Percentiles rank a stretch among this genome's conserved stretches.
Evolutionary conservation across 805 yeast species (phyloP).

Genomic region (Candida railenensis): DNA sequence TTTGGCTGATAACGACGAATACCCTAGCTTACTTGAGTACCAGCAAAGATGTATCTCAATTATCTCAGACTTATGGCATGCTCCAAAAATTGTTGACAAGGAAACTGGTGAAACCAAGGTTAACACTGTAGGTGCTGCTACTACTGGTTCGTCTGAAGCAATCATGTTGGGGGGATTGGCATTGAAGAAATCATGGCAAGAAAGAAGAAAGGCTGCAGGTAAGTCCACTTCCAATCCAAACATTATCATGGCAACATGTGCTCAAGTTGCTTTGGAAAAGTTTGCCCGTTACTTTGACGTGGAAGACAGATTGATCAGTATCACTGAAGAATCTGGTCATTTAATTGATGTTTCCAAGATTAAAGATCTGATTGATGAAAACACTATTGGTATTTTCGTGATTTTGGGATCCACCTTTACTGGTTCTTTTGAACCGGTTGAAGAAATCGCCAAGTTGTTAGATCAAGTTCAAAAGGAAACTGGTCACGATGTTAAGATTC

Average conservation of each 20-base stretch:
- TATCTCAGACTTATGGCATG: slow-evolving; percentile 78
- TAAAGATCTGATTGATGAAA: slow-evolving; percentile 73
- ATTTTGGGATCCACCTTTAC: slow-evolving; percentile 91
- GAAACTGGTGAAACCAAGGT: slow-evolving; percentile 27
- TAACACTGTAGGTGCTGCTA: slow-evolving; percentile 75
- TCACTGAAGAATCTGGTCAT: slow-evolving; percentile 58
- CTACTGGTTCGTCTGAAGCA: slow-evolving; percentile 94
- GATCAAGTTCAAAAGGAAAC: slow-evolving; percentile 67
- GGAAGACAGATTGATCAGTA: slow-evolving; percentile 74
- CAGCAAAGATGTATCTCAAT: slow-evolving; percentile 84
- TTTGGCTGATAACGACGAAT: slow-evolving; percentile 91
- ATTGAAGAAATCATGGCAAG: slow-evolving; percentile 88
- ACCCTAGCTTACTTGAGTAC: slow-evolving; percentile 77
- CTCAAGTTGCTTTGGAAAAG: slow-evolving; percentile 92
- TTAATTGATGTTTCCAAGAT: slow-evolving; percentile 62
- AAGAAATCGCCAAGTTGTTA: slow-evolving; percentile 56
- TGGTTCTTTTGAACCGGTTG: slow-evolving; percentile 85
- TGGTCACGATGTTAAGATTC: slow-evolving; percentile 74
- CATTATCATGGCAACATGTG: slow-evolving; percentile 88
- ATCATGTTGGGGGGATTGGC: slow-evolving; percentile 93
- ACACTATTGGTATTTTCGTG: slow-evolving; percentile 88
- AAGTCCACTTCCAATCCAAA: slow-evolving; percentile 67
- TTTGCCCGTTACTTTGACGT: slow-evolving; percentile 94
- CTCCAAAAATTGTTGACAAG: slow-evolving; percentile 39
- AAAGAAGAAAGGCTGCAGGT: slow-evolving; percentile 56